phyloP scores from a whole-genome alignment of 306 rosid genomes.

The Calophaca sinica region DNA sequence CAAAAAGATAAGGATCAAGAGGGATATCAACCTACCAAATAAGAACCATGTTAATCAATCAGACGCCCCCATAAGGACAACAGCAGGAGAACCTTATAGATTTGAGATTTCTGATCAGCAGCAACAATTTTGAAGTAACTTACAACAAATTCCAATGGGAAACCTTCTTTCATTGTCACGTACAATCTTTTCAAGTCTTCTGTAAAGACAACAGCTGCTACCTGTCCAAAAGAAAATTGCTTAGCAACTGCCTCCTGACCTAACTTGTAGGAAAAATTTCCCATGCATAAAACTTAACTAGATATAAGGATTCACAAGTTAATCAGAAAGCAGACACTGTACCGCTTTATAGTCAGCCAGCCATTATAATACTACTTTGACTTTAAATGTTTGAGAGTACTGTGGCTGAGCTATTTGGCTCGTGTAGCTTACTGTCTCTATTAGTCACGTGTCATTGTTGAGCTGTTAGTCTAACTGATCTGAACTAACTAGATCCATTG shows the following conservation, averaged over 20 bases:
- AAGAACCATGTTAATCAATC: constrained; percentile 43
- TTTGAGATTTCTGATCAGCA: constrained; percentile 43
- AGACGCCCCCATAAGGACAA: constrained; percentile 22
- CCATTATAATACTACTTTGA: constrained; percentile 30
- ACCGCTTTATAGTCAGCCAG: constrained; percentile 24
- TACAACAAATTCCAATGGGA: constrained; percentile 90
- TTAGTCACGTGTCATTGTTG: constrained; percentile 2
- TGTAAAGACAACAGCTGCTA: constrained; percentile 88
- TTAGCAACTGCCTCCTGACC: constrained; percentile 46
- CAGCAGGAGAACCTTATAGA: constrained; percentile 37
- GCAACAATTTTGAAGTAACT: constrained; percentile 52
- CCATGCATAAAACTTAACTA: constrained; percentile 34
- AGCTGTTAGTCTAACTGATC: neutral
- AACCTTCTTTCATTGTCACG: constrained; percentile 96
- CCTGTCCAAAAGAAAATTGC: constrained; percentile 66
- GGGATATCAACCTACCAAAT: constrained; percentile 89
- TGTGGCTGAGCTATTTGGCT: neutral
- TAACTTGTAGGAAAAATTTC: constrained; percentile 33
- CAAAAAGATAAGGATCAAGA: constrained; percentile 90
- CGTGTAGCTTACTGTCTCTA: neutral
- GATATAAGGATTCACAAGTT: constrained; percentile 35
- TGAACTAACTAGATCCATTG: too few species aligned
- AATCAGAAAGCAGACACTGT: constrained; percentile 5
- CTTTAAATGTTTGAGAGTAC: constrained; percentile 20
- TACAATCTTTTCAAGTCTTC: constrained; percentile 86